phyloP scores from a whole-genome alignment of 2,329 filamentous ascomycete genomes.

The Cladosporium halotolerans region DNA sequence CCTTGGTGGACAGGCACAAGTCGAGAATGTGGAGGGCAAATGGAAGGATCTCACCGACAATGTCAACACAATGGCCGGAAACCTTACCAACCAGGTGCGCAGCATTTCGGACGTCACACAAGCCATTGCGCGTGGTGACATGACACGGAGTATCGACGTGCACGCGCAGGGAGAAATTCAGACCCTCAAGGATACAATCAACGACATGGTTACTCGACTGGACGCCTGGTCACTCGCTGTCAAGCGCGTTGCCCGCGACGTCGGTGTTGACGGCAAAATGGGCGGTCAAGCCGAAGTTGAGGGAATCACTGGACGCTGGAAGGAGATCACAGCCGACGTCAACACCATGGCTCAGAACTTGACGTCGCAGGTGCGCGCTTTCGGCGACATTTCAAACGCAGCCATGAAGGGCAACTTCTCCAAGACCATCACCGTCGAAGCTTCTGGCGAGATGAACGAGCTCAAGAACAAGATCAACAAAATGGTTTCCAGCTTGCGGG shows the following conservation, averaged over 20 bases:
- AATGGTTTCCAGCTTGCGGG: constrained; percentile 93
- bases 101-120: constrained; percentile 92
- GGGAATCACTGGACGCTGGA: constrained; percentile 90
- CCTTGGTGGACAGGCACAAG: constrained; percentile 58
- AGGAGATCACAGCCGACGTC: constrained; percentile 94
- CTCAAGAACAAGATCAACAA: constrained; percentile 98
- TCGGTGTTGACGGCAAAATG: constrained; percentile 97
- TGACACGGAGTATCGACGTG: constrained; percentile 93
- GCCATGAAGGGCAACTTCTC: constrained; percentile 97
- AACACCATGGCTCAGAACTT: constrained; percentile 81
- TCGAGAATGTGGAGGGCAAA: constrained; percentile 60
- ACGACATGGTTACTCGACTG: constrained; percentile 94
- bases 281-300: constrained; percentile 93
- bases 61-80: constrained; percentile 62
- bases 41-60: constrained; percentile 63
- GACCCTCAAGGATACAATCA: constrained; percentile 91
- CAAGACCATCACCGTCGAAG: constrained; percentile 92
- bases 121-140: constrained; percentile 89
- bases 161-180: constrained; percentile 93
- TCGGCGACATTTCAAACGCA: constrained; percentile 96
- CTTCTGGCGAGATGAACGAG: constrained; percentile 98
- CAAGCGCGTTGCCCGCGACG: constrained; percentile 90
- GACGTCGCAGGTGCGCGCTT: constrained; percentile 94
- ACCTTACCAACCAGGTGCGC: constrained; percentile 64
- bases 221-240: constrained; percentile 96